Evolutionary conservation across 2,329 filamentous ascomycete genomes (phyloP).

Genomic region (Penicillium sp.): DNA sequence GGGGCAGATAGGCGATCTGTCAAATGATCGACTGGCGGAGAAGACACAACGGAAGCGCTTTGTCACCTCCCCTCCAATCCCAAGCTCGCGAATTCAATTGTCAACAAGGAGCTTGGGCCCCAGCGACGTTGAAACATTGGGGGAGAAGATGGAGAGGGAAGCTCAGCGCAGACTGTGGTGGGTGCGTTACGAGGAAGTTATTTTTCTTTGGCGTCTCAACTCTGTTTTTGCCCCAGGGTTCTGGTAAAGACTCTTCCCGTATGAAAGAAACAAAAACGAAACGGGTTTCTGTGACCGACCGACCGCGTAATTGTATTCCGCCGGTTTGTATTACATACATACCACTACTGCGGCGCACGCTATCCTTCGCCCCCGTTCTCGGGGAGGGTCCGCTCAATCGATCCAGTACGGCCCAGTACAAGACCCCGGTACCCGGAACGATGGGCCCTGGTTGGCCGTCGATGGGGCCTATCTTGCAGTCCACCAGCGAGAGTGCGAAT

Average conservation of each 20-base stretch:
- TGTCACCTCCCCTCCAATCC: slow-evolving; percentile 12
- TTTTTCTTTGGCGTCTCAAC: background rate
- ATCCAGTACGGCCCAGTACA: slow-evolving; percentile 2
- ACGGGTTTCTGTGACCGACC: background rate
- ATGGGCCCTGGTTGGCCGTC: slow-evolving; percentile 13
- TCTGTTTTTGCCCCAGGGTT: background rate
- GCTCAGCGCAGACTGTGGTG: slow-evolving; percentile 15
- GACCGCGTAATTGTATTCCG: slow-evolving; percentile 4
- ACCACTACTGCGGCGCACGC: slow-evolving; percentile 13
- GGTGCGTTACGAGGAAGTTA: slow-evolving; percentile 11
- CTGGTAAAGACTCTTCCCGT: background rate
- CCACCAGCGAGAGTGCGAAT: background rate
- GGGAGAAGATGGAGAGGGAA: background rate
- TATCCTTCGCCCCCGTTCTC: slow-evolving; percentile 19
- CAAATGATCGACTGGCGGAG: slow-evolving; percentile 12
- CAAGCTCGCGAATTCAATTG: slow-evolving; percentile 15
- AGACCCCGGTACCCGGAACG: slow-evolving; percentile 27
- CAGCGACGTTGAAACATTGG: slow-evolving; percentile 3
- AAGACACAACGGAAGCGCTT: background rate
- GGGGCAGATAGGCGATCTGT: slow-evolving; percentile 8
- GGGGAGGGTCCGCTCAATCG: slow-evolving; percentile 18
- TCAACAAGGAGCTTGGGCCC: slow-evolving; percentile 23
- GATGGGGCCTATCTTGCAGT: slow-evolving; percentile 1
- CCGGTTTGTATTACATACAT: slow-evolving; percentile 12
- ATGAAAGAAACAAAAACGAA: background rate